A percentile compares a stretch with the other conserved stretches of the same genome.
These are phyloP conservation scores for Salix udensis DNA, from an alignment of 345 rosid species.

Conservation along the genomic window DNA sequence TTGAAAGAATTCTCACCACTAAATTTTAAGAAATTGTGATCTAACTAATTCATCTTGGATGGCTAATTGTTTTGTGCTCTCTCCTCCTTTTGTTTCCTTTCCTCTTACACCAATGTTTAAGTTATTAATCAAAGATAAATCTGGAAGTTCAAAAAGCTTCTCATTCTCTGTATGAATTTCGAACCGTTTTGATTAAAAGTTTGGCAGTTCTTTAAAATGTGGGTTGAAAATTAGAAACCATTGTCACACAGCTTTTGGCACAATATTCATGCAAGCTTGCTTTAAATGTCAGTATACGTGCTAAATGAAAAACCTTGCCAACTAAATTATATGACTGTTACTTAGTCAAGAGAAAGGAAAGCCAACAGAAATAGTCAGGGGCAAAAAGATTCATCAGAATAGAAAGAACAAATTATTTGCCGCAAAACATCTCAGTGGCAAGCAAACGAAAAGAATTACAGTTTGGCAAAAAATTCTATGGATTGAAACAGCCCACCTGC, in stretches of 20 bases:
- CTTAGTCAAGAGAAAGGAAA: not conserved
- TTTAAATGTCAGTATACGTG: not conserved
- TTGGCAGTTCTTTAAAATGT: not conserved
- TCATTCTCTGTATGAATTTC: not conserved
- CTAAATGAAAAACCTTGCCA: not conserved
- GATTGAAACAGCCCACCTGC: conserved; percentile 49
- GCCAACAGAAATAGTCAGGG: not conserved
- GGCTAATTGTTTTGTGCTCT: not conserved
- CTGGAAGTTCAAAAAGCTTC: not conserved
- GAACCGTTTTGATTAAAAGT: not conserved
- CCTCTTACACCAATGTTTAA: not conserved
- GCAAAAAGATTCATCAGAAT: not conserved
- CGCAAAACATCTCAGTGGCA: not conserved
- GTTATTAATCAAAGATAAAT: not conserved
- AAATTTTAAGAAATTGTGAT: not conserved
- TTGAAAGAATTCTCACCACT: not conserved
- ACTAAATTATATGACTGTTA: not conserved
- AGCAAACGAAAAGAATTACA: not conserved
- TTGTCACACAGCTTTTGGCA: not conserved
- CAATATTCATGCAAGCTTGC: not conserved
- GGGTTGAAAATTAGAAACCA: not conserved
- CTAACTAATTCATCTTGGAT: not conserved
- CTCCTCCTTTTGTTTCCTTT: not conserved
- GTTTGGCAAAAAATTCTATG: not conserved
- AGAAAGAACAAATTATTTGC: not conserved